Percentiles rank a stretch among this genome's conserved stretches.
phyloP scores from a whole-genome alignment of 306 rosid species.

The Cucumis cinereus region DNA sequence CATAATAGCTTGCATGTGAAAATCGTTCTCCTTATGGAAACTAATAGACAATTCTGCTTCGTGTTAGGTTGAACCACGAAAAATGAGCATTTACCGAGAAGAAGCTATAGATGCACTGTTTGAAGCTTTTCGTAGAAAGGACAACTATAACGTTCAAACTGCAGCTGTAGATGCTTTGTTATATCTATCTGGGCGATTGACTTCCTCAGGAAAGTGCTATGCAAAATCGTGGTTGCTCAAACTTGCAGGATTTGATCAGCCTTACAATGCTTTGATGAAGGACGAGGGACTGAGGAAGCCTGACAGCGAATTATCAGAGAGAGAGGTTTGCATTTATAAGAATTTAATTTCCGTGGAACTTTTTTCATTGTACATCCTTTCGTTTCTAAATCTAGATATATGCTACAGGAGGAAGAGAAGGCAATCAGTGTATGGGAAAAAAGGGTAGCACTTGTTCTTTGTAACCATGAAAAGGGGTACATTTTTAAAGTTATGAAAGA shows the following conservation, averaged over 20 bases:
- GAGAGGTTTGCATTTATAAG: conserved; percentile 34
- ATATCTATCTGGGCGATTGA: conserved; percentile 58
- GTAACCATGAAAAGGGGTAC: conserved; percentile 80
- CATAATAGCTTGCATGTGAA: background rate
- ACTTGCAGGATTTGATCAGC: conserved; percentile 77
- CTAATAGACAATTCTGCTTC: conserved; percentile 1
- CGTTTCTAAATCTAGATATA: conserved; percentile 8
- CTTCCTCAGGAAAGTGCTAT: conserved; percentile 57
- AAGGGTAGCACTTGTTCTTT: conserved; percentile 62
- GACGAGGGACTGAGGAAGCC: conserved; percentile 33
- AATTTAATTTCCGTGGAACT: conserved; percentile 12
- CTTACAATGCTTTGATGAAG: conserved; percentile 58
- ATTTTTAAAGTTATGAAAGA: conserved; percentile 78
- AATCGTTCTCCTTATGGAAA: background rate
- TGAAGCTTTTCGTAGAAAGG: conserved; percentile 64
- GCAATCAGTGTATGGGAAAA: conserved; percentile 57
- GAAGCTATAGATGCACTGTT: conserved; percentile 69
- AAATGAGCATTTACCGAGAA: conserved; percentile 95
- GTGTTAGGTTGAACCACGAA: conserved; percentile 70
- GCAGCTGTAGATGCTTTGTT: conserved; percentile 57
- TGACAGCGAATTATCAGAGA: conserved; percentile 38
- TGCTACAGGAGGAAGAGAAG: conserved; percentile 60
- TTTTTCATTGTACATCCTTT: conserved; percentile 6
- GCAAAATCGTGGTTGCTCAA: conserved; percentile 77
- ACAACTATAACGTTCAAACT: conserved; percentile 49